A percentile compares a stretch with the other conserved stretches of the same genome.
phyloP scores from a whole-genome alignment of 2,329 filamentous ascomycete genomes.

The Claviceps spartinae region DNA sequence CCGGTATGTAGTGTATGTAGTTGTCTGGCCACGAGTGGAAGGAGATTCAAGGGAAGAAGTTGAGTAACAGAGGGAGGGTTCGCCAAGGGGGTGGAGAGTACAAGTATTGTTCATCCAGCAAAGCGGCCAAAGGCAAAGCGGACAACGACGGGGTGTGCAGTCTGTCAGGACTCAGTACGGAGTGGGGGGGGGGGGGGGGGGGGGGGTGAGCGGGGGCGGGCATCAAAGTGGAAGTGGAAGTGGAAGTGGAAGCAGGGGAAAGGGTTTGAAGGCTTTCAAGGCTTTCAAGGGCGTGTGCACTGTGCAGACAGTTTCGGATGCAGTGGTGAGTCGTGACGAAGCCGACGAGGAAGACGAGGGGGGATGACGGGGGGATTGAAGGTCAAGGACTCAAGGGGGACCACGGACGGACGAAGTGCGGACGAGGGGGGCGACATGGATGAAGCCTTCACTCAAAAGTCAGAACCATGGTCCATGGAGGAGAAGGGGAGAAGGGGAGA shows the following conservation, averaged over 20 bases:
- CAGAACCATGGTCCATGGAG: not conserved
- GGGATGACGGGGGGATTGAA: not conserved
- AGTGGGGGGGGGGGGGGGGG: not conserved
- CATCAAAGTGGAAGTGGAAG: not conserved
- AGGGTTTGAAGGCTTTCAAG: not conserved
- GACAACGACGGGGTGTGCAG: not conserved
- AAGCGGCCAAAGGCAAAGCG: not conserved
- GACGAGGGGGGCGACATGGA: not conserved
- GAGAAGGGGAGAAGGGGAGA: not conserved
- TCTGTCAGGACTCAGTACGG: too few species aligned
- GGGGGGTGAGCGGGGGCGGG: not conserved
- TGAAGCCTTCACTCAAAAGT: too few species aligned
- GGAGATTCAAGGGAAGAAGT: slow-evolving; percentile 6
- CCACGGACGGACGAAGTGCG: not conserved
- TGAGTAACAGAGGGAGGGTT: slow-evolving; percentile 4
- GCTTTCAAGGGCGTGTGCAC: not conserved
- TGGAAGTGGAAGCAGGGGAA: not conserved
- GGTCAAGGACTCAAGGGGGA: not conserved
- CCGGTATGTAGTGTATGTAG: slow-evolving; percentile 1
- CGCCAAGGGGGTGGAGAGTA: slow-evolving; percentile 6
- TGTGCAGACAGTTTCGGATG: not conserved
- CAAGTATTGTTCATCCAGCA: slow-evolving; percentile 5
- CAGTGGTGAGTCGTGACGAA: not conserved
- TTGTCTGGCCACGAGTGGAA: not conserved
- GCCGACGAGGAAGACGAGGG: not conserved